Percentiles rank a stretch among this genome's conserved stretches.
Conservation (phyloP, 2,329 filamentous ascomycete genomes). For the Paramyrothecium sp. region DNA sequence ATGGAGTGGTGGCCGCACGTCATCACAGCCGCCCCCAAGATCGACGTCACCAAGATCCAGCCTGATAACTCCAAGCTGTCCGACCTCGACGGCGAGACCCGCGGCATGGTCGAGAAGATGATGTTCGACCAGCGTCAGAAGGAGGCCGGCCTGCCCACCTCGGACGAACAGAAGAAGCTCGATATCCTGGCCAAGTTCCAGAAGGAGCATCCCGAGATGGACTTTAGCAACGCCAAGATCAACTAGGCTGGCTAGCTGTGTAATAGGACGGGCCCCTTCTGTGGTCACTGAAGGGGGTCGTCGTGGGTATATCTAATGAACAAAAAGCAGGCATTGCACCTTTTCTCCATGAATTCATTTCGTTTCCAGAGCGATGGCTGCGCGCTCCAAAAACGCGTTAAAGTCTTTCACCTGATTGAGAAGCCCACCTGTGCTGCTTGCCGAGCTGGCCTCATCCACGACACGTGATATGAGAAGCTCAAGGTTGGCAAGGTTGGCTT, state of each 20-base stretch:
- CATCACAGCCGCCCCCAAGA: constrained; percentile 79
- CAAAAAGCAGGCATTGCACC: constrained; percentile 6
- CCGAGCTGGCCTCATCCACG: constrained; percentile 50
- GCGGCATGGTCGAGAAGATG: constrained; percentile 99
- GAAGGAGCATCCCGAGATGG: constrained; percentile 71
- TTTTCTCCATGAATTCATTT: constrained; percentile 25
- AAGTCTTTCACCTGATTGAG: constrained; percentile 59
- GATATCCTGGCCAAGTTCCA: constrained; percentile 95
- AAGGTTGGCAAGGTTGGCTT: constrained; percentile 53
- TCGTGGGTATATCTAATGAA: constrained; percentile 1
- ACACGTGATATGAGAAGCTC: constrained; percentile 57
- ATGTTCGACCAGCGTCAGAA: constrained; percentile 99
- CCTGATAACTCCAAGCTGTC: constrained; percentile 90
- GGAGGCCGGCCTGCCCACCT: constrained; percentile 83
- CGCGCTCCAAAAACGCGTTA: constrained; percentile 62
- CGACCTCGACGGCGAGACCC: constrained; percentile 91
- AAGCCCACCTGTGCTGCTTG: constrained; percentile 47
- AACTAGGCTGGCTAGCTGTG: constrained; percentile 34
- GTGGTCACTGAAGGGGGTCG: too few relatives aligned
- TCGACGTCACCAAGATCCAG: constrained; percentile 92
- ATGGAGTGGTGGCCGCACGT: constrained; percentile 99
- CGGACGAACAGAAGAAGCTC: constrained; percentile 92
- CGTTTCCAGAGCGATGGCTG: constrained; percentile 54
- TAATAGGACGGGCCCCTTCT: too few relatives aligned
- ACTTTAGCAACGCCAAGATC: constrained; percentile 70